Conservation (phyloP, 805 yeast species). For the Ogataea parapolymorpha region DNA sequence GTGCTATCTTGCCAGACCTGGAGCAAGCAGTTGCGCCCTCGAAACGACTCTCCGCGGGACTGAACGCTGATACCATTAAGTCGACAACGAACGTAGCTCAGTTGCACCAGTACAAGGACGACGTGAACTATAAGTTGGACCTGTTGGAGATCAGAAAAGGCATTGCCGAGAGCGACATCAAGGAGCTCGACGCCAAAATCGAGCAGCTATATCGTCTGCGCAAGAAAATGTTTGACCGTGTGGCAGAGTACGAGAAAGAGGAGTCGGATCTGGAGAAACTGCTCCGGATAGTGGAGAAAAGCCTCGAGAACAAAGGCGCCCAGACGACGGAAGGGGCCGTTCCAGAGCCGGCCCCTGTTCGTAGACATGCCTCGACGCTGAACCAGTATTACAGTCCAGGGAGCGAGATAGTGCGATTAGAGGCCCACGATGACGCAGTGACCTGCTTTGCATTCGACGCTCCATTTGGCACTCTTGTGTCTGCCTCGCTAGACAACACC, state of each 20-base stretch:
- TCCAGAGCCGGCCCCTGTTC: slow-evolving; percentile 22
- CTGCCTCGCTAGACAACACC: slow-evolving; percentile 74
- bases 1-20: slow-evolving; percentile 53
- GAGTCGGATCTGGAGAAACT: slow-evolving; percentile 54
- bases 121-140: slow-evolving; percentile 46
- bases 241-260: slow-evolving; percentile 58
- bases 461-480: slow-evolving; percentile 73
- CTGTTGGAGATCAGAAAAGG: slow-evolving; percentile 61
- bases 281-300: slow-evolving; percentile 40
- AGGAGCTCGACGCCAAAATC: slow-evolving; percentile 59
- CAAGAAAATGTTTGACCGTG: slow-evolving; percentile 51
- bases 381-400: slow-evolving; percentile 66
- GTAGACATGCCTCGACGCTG: slow-evolving; percentile 58
- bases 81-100: slow-evolving; percentile 41
- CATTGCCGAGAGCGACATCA: slow-evolving; percentile 59
- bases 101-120: slow-evolving; percentile 36
- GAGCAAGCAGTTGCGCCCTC: slow-evolving; percentile 36
- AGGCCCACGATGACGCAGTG: slow-evolving; percentile 52
- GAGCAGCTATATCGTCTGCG: slow-evolving; percentile 49
- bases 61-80: slow-evolving; percentile 40
- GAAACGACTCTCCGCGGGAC: slow-evolving; percentile 34
- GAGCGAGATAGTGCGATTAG: slow-evolving; percentile 44
- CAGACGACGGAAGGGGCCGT: slow-evolving; percentile 17
- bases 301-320: slow-evolving; percentile 33
- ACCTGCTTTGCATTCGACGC: slow-evolving; percentile 64